Percentiles rank a stretch among this genome's conserved stretches.
Conservation (phyloP, 2,329 filamentous ascomycete genomes). For the Alternaria brassicicola region DNA sequence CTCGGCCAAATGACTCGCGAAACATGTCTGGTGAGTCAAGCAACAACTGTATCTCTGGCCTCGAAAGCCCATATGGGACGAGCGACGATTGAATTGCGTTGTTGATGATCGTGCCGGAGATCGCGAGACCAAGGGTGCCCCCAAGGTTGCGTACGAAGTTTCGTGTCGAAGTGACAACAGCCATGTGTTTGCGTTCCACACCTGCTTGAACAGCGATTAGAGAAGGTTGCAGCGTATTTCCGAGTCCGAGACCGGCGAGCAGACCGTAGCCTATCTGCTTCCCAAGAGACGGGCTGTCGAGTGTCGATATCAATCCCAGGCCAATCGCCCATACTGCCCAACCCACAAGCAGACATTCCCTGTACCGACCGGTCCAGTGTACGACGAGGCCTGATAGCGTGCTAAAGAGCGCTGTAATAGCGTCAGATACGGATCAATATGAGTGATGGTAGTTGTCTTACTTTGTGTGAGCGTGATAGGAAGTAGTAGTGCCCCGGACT, state of each 20-base stretch:
- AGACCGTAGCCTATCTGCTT: constrained; percentile 28
- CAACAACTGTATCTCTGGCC: constrained; percentile 17
- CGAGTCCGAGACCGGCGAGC: constrained; percentile 48
- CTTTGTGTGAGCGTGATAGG: constrained; percentile 53
- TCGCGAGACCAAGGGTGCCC: constrained; percentile 63
- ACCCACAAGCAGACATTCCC: constrained; percentile 26
- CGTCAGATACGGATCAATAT: neutral
- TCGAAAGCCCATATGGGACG: constrained; percentile 14
- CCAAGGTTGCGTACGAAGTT: constrained; percentile 69
- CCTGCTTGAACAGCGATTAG: constrained; percentile 64
- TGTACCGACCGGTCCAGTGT: constrained; percentile 27
- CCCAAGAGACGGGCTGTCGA: constrained; percentile 18
- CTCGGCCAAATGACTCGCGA: constrained; percentile 2
- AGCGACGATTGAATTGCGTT: constrained; percentile 22
- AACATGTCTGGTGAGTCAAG: constrained; percentile 23
- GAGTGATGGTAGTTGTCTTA: neutral
- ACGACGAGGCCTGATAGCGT: constrained; percentile 28
- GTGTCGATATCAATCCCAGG: constrained; percentile 25
- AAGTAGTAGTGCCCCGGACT: constrained; percentile 59
- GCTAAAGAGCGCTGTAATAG: constrained; percentile 21
- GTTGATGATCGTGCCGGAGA: constrained; percentile 48
- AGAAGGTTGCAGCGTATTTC: constrained; percentile 60
- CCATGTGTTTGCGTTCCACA: constrained; percentile 60
- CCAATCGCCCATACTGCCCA: constrained; percentile 31
- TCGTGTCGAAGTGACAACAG: constrained; percentile 66